Evolutionary conservation across 2,329 filamentous ascomycete genomes (phyloP).

Genomic region (Claviceps fusiformis): DNA sequence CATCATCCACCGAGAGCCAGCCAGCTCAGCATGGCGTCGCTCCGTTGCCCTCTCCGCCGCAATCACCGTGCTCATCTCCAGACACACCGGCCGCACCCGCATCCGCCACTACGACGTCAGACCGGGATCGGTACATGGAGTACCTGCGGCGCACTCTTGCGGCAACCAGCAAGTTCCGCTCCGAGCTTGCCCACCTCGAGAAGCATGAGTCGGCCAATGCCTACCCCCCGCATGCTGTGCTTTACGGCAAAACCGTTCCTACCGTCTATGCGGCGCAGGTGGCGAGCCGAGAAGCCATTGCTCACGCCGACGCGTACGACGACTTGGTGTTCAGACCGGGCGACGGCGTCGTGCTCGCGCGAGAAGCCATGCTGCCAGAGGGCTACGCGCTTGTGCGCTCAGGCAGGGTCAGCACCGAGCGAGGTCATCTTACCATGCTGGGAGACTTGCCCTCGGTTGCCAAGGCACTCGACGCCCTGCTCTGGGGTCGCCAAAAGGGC

Average conservation of each 20-base stretch:
- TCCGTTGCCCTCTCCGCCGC: constrained; percentile 11
- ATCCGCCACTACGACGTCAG: constrained; percentile 8
- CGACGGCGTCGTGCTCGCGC: constrained; percentile 78
- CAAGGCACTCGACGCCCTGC: constrained; percentile 54
- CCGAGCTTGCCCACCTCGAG: constrained; percentile 52
- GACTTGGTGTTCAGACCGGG: constrained; percentile 76
- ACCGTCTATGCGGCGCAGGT: constrained; percentile 77
- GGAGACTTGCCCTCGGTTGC: constrained; percentile 77
- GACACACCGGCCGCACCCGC: neutral
- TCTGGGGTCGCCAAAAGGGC: constrained; percentile 53
- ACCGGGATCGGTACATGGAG: constrained; percentile 25
- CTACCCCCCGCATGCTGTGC: constrained; percentile 70
- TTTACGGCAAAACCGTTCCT: constrained; percentile 78
- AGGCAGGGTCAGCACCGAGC: constrained; percentile 64
- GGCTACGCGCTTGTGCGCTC: constrained; percentile 64
- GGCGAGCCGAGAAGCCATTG: constrained; percentile 56
- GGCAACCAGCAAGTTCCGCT: constrained; percentile 61
- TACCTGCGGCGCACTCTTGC: constrained; percentile 68
- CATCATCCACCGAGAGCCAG: constrained; percentile 4
- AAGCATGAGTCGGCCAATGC: constrained; percentile 48
- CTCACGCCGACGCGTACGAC: constrained; percentile 66
- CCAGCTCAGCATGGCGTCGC: neutral
- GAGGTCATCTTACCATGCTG: constrained; percentile 76
- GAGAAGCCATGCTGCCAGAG: constrained; percentile 69
- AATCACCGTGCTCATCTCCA: constrained; percentile 7